Evolutionary conservation across 1,139 yeast species (phyloP).

Genomic region (Yamadazyma sp.): DNA sequence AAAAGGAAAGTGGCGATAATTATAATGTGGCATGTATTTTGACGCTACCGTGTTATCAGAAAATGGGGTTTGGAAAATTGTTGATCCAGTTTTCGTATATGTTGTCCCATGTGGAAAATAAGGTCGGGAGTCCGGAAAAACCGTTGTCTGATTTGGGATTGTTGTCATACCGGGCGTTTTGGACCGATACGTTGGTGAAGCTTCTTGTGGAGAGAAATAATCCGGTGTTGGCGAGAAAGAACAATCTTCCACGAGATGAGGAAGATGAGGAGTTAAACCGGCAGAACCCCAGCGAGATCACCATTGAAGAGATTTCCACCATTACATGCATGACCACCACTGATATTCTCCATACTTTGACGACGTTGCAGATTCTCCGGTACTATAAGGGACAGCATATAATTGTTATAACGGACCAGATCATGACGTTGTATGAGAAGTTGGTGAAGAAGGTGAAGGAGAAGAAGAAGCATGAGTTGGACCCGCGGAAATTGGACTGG

Average conservation of each 20-base stretch:
- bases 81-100: constrained; percentile 92
- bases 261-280: constrained; percentile 18
- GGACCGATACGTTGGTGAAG: constrained; percentile 89
- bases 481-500: constrained; percentile 76
- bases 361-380: constrained; percentile 83
- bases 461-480: constrained; percentile 76
- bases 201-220: constrained; percentile 63
- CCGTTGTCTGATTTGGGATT: constrained; percentile 94
- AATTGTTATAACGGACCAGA: constrained; percentile 84
- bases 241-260: constrained; percentile 31
- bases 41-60: constrained; percentile 93
- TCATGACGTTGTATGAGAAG: constrained; percentile 73
- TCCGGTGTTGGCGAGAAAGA: constrained; percentile 39
- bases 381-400: constrained; percentile 97
- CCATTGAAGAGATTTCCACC: constrained; percentile 88
- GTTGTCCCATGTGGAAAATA: constrained; percentile 81
- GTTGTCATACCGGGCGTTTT: constrained; percentile 88
- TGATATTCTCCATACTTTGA: constrained; percentile 89
- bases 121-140: constrained; percentile 95
- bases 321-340: constrained; percentile 94
- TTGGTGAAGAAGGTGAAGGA: constrained; percentile 53
- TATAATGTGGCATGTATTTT: constrained; percentile 96
- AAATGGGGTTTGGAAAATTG: constrained; percentile 90
- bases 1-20: constrained; percentile 93
- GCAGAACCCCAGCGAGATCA: constrained; percentile 54